Conservation (phyloP, 352 stramenopile species). For the Phytophthora capsici region DNA sequence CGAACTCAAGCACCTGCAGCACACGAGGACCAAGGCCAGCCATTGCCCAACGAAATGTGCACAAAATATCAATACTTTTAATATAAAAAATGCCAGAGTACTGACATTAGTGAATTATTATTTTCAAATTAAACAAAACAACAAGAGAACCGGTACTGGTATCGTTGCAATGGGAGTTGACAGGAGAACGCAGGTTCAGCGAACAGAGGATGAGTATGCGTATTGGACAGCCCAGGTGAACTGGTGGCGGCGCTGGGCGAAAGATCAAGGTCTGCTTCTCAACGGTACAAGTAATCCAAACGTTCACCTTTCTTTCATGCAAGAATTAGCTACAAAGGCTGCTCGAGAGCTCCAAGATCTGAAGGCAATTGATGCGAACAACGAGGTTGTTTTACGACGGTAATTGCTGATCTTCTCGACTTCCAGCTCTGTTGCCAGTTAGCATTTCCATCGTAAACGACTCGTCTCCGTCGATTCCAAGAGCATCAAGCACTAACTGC, state of each 20-base stretch:
- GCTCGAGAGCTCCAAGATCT: constrained; percentile 14
- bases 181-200: constrained; percentile 1
- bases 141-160: no score
- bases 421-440: background rate
- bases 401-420: background rate
- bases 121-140: no score
- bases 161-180: background rate
- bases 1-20: constrained; percentile 84
- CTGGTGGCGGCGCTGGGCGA: constrained; percentile 31
- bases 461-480: constrained; percentile 22
- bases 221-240: constrained; percentile 29
- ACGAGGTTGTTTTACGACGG: constrained; percentile 6
- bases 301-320: constrained; percentile 28
- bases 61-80: no score
- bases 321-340: constrained; percentile 16
- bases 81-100: no score
- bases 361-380: background rate
- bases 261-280: constrained; percentile 12
- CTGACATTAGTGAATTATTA: background rate
- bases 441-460: constrained; percentile 5
- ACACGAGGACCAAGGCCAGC: constrained; percentile 61
- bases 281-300: constrained; percentile 8
- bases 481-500: constrained; percentile 19
- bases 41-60: constrained; percentile 15
- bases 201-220: constrained; percentile 13